These are phyloP conservation scores for Toxicodendron radicans DNA, from an alignment of 345 rosid genomes.

Conservation along the genomic window DNA sequence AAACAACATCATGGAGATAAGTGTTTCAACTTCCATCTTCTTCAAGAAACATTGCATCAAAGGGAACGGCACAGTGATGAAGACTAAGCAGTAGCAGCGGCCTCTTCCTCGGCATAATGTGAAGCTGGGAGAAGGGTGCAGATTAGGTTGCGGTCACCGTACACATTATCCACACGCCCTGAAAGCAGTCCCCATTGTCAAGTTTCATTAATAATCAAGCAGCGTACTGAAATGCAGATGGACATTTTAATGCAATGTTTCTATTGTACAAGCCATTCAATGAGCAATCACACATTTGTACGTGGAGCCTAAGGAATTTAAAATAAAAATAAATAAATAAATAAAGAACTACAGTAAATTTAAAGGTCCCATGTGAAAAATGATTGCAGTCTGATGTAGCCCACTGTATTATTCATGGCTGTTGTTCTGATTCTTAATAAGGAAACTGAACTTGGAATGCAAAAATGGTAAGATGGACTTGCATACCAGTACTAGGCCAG, in stretches of 20 bases:
- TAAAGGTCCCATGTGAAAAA: background rate
- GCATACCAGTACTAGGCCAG: constrained; percentile 90
- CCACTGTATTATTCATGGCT: background rate
- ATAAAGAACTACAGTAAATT: background rate
- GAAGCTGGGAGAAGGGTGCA: constrained; percentile 84
- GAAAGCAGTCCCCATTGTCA: constrained; percentile 5
- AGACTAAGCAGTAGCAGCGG: constrained; percentile 74
- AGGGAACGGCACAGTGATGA: background rate
- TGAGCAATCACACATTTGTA: background rate
- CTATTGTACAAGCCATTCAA: background rate
- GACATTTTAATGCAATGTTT: background rate
- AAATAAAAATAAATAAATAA: background rate
- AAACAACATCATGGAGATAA: constrained; percentile 17
- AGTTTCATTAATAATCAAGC: constrained; percentile 6
- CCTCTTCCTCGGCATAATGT: constrained; percentile 68
- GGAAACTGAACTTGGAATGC: background rate
- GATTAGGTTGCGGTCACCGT: constrained; percentile 93
- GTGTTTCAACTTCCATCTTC: constrained; percentile 1
- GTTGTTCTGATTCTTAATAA: background rate
- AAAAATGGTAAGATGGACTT: background rate
- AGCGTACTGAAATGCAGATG: background rate
- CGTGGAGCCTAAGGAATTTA: background rate
- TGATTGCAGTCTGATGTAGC: background rate
- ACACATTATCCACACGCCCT: constrained; percentile 98
- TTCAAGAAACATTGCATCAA: constrained; percentile 20